Percentiles rank a stretch among this genome's conserved stretches.
Evolutionary conservation across 2,329 filamentous ascomycete genomes (phyloP).

Genomic region (Rutstroemia sp.): DNA sequence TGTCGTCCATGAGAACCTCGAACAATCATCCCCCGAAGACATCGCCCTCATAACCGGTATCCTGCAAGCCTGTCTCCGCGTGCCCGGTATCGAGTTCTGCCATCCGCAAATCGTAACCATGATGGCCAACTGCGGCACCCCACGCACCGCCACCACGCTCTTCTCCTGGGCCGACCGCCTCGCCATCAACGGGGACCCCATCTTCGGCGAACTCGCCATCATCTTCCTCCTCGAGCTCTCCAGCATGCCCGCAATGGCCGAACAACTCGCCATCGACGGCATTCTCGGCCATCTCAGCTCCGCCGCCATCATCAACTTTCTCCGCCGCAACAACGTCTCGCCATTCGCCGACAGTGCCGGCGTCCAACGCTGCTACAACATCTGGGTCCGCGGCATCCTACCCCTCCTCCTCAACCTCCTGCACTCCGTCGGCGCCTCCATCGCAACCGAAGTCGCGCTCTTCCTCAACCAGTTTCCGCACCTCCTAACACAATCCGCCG

Average conservation of each 20-base stretch:
- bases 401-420: constrained; percentile 86
- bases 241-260: constrained; percentile 70
- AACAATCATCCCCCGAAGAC: constrained; percentile 64
- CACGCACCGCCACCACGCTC: constrained; percentile 75
- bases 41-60: constrained; percentile 83
- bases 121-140: constrained; percentile 62
- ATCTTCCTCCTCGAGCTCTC: constrained; percentile 86
- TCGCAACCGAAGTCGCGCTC: constrained; percentile 76
- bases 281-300: constrained; percentile 72
- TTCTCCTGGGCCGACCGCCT: constrained; percentile 93
- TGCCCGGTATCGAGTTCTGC: constrained; percentile 68
- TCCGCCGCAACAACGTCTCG: constrained; percentile 63
- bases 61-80: constrained; percentile 72
- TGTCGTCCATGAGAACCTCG: constrained; percentile 69
- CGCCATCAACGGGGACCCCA: constrained; percentile 68
- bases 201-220: constrained; percentile 89
- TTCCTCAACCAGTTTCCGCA: constrained; percentile 87
- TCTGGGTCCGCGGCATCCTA: constrained; percentile 84
- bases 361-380: constrained; percentile 68
- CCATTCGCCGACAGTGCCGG: constrained; percentile 69
- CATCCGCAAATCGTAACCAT: constrained; percentile 65
- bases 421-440: constrained; percentile 68
- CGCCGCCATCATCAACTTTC: constrained; percentile 70
- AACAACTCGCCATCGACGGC: constrained; percentile 83
- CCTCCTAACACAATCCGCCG: constrained; percentile 65